Evolutionary conservation across 805 yeast genomes (phyloP), one percentile per base, ranked within the genome.

Genomic region (Helenozyma rhizophorensis): DNA sequence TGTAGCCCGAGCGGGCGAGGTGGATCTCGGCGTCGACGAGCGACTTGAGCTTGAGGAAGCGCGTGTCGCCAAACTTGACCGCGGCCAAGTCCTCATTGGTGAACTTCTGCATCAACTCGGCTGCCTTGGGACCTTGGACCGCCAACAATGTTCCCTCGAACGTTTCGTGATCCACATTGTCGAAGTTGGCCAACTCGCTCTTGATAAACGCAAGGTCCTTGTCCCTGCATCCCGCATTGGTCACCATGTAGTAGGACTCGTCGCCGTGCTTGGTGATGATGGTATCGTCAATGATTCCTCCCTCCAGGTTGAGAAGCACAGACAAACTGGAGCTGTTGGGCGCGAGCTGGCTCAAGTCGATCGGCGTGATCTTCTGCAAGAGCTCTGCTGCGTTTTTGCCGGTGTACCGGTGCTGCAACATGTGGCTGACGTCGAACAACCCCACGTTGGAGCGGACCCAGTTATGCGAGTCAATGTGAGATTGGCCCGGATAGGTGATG

Each of bases 1-100:
- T 93, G 67, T 93, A 93, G 2, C 98, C 98, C 15, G 95, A 85
- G 60, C 98, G 80, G 3, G 96, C 84, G n/a, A 88, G 72, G 53
- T 88, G 95, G 32, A 83, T 68, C 31, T 68, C 64, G 18, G 63
- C 57, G 40, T 57, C 53, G 33, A 61, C 66, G 50, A 57, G 65
- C 2, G 67, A 61, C 14, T 71, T 54, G 21, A 72, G 54, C 19
- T 59, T 59, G 33, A 74, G 60, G 48, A 68, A 76, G 25, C 62
- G 65, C 9, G 82, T 72, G 48, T 76, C 72, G 32, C 97, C 97
- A 56, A 93, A 93, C 41, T 72, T 76, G 36, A 93, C 63, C 33
- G 70, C 63, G 7, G 70, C 58, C 32, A 93, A 68, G 47, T 80
- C 75, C 23, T 64, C 66, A 16, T 64, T 63, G 21, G 94, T 74